Evolutionary conservation across 257 asterid genomes (phyloP).

Genomic region (Asclepias syriaca): DNA sequence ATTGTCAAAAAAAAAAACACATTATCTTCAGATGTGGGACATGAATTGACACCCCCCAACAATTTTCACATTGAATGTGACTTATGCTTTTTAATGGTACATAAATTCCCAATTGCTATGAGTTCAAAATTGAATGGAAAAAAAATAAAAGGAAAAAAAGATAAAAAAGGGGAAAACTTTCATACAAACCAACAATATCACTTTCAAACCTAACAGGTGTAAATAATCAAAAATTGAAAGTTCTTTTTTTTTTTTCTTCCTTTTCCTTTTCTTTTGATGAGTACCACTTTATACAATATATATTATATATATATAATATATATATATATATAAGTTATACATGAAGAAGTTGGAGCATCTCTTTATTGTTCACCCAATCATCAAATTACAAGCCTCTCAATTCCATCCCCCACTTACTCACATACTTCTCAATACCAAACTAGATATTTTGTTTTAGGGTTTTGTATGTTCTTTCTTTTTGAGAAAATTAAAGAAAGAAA

Average conservation of each 20-base stretch:
- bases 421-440: too few relatives aligned
- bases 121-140: neutral
- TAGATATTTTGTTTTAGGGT: too few relatives aligned
- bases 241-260: too few relatives aligned
- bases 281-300: neutral
- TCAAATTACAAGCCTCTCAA: neutral
- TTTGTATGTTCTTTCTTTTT: too few relatives aligned
- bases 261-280: neutral
- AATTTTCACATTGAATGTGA: neutral
- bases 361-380: slow-evolving; percentile 9
- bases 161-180: neutral
- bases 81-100: neutral
- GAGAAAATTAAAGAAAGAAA: too few relatives aligned
- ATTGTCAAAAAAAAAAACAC: too few relatives aligned
- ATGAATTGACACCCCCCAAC: too few relatives aligned
- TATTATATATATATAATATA: too few relatives aligned
- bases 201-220: neutral
- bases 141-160: too few relatives aligned
- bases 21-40: too few relatives aligned
- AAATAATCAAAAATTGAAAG: neutral
- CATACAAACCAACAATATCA: neutral
- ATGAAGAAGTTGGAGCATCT: slow-evolving; percentile 2
- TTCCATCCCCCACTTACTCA: neutral
- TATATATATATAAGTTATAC: neutral
- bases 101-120: neutral